Percentiles rank a stretch among this genome's conserved stretches.
Conservation (phyloP, 768 basidiomycete genomes). For the Suillus placidus region DNA sequence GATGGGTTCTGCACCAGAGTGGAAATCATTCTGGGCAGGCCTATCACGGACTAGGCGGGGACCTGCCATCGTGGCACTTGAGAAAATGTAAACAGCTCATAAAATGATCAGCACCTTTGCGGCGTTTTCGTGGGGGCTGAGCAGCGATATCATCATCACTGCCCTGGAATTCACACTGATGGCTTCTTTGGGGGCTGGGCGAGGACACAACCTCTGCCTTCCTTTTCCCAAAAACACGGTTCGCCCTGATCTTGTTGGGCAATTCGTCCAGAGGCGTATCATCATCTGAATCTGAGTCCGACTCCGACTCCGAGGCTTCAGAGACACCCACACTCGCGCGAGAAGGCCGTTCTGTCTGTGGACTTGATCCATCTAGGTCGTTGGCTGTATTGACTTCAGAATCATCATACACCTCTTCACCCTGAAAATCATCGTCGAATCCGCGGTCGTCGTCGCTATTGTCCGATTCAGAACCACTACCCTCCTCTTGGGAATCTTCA, state of each 20-base stretch:
- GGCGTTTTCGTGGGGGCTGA: background rate
- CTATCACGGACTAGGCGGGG: background rate
- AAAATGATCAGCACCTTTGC: background rate
- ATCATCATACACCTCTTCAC: background rate
- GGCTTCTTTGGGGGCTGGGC: background rate
- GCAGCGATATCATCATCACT: background rate
- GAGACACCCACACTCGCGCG: background rate
- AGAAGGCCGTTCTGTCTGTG: background rate
- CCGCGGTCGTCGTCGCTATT: background rate
- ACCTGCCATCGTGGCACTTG: background rate
- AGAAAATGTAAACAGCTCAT: background rate
- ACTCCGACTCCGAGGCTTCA: background rate
- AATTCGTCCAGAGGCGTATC: slow-evolving; percentile 1
- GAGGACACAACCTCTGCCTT: background rate
- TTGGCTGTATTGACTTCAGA: background rate
- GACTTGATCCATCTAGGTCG: background rate
- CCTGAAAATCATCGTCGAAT: background rate
- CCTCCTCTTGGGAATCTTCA: background rate
- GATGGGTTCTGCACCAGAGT: background rate
- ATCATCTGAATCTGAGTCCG: background rate
- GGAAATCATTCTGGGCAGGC: background rate
- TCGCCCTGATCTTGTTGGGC: background rate
- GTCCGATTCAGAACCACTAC: background rate
- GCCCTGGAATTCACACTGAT: background rate
- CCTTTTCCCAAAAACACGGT: background rate